Evolutionary conservation across 1,284 basidiomycete genomes (phyloP).

Genomic region (Entoloma clypeatum): DNA sequence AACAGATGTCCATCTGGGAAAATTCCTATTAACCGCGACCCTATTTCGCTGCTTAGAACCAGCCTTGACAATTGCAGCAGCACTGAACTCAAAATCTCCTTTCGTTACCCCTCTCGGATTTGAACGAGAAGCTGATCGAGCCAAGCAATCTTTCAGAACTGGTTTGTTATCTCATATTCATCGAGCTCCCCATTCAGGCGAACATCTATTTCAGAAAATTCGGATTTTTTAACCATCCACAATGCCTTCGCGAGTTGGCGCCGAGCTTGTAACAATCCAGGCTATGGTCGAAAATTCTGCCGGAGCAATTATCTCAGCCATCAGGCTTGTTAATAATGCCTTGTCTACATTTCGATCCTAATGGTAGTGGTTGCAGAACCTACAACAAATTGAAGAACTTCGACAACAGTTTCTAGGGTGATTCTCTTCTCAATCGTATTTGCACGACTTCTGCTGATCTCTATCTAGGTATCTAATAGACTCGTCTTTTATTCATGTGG

Average conservation of each 20-base stretch:
- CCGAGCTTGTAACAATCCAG: constrained; percentile 64
- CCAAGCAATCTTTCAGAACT: constrained; percentile 77
- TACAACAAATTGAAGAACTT: constrained; percentile 96
- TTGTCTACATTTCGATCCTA: background rate
- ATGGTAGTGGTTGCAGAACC: constrained; percentile 50
- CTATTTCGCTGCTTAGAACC: constrained; percentile 92
- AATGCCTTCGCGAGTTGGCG: constrained; percentile 91
- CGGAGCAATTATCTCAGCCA: constrained; percentile 83
- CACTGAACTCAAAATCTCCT: constrained; percentile 90
- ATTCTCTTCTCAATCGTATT: constrained; percentile 17
- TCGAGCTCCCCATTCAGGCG: background rate
- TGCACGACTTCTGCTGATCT: constrained; percentile 8
- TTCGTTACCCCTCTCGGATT: constrained; percentile 89
- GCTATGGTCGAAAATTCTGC: constrained; percentile 74
- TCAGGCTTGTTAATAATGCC: constrained; percentile 48
- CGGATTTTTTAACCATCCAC: constrained; percentile 94
- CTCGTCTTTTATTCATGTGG: constrained; percentile 79
- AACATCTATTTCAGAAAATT: constrained; percentile 63
- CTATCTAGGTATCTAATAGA: constrained; percentile 74
- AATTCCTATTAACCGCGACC: constrained; percentile 87
- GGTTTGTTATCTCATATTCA: constrained; percentile 39
- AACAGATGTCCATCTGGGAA: constrained; percentile 94
- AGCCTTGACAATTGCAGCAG: constrained; percentile 92
- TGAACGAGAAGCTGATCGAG: constrained; percentile 83
- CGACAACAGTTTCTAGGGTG: constrained; percentile 92